These are phyloP conservation scores for Plicaturopsis crispa DNA, from an alignment of 768 basidiomycete genomes.

Conservation along the genomic window DNA sequence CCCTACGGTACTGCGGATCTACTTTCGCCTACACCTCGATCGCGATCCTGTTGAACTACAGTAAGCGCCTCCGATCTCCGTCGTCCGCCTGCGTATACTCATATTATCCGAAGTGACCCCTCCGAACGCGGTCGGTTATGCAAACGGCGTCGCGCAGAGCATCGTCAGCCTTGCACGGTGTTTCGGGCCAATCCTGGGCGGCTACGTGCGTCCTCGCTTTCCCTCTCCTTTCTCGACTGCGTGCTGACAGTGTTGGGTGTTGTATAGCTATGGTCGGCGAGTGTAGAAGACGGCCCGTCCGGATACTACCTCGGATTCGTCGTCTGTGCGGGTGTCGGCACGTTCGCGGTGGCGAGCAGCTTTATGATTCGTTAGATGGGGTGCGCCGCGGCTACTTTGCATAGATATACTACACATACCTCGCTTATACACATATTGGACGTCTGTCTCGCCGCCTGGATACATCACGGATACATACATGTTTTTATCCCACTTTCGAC, in stretches of 20 bases:
- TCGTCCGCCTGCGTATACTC: slow-evolving; percentile 2
- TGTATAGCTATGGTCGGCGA: slow-evolving; percentile 65
- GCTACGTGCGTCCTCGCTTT: slow-evolving; percentile 48
- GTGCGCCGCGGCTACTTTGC: too few species aligned
- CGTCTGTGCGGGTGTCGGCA: slow-evolving; percentile 54
- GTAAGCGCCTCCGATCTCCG: slow-evolving; percentile 28
- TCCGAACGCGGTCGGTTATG: slow-evolving; percentile 78
- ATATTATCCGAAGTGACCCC: slow-evolving; percentile 65
- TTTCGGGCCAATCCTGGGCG: slow-evolving; percentile 79
- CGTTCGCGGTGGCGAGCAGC: slow-evolving; percentile 58
- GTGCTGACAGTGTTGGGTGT: slow-evolving; percentile 10
- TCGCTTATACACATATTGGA: too few species aligned
- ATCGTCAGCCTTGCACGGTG: slow-evolving; percentile 92
- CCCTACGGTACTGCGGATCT: slow-evolving; percentile 78
- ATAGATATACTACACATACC: too few species aligned
- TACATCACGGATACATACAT: too few species aligned
- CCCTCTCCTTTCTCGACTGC: slow-evolving; percentile 2
- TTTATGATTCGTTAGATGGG: slow-evolving; percentile 67
- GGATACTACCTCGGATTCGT: slow-evolving; percentile 76
- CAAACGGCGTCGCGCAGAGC: slow-evolving; percentile 95
- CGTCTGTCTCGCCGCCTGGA: too few species aligned
- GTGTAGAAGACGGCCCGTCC: slow-evolving; percentile 57
- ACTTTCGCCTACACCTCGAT: slow-evolving; percentile 91
- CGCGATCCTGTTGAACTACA: slow-evolving; percentile 82
- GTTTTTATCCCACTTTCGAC: too few species aligned